These are phyloP conservation scores for Hypomontagnella submonticulosa DNA, from an alignment of 495 filamentous ascomycete genomes.

Conservation along the genomic window DNA sequence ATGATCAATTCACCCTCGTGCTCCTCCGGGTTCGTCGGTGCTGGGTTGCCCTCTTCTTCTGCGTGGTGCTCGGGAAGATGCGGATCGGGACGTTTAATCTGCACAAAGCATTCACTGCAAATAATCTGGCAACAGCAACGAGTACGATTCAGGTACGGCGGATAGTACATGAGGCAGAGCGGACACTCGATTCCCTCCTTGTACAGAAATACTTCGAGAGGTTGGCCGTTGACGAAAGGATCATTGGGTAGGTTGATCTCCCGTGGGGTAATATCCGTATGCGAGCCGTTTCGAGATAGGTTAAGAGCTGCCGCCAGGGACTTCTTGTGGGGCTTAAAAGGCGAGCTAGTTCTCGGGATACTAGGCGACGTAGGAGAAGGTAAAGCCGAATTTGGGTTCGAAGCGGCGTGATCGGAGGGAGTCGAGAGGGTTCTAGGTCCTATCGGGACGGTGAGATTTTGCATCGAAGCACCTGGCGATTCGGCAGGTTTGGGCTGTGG, in stretches of 20 bases:
- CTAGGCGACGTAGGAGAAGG: conserved; percentile 66
- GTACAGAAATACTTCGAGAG: conserved; percentile 91
- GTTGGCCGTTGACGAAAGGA: conserved; percentile 90
- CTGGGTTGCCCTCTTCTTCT: conserved; percentile 63
- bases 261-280: conserved; percentile 72
- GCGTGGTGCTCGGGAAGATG: conserved; percentile 89
- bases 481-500: conserved; percentile 54
- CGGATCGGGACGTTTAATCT: conserved; percentile 96
- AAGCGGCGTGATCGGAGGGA: conserved; percentile 70
- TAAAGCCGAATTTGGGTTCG: conserved; percentile 62
- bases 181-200: conserved; percentile 92
- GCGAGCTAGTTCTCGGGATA: conserved; percentile 48
- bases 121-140: conserved; percentile 96
- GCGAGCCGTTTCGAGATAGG: conserved; percentile 72
- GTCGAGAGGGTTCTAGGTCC: conserved; percentile 77
- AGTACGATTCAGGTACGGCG: conserved; percentile 94
- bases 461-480: conserved; percentile 45
- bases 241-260: conserved; percentile 85
- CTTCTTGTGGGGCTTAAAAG: conserved; percentile 78
- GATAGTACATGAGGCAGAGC: conserved; percentile 96
- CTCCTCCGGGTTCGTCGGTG: conserved; percentile 56
- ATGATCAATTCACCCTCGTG: conserved; percentile 79
- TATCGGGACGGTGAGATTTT: conserved; percentile 79
- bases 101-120: conserved; percentile 98
- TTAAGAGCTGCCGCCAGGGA: conserved; percentile 83